Evolutionary conservation across 192 early-diverging fungal species (phyloP), one percentile per base, ranked within the genome.

Genomic region (Linderina pennispora): DNA sequence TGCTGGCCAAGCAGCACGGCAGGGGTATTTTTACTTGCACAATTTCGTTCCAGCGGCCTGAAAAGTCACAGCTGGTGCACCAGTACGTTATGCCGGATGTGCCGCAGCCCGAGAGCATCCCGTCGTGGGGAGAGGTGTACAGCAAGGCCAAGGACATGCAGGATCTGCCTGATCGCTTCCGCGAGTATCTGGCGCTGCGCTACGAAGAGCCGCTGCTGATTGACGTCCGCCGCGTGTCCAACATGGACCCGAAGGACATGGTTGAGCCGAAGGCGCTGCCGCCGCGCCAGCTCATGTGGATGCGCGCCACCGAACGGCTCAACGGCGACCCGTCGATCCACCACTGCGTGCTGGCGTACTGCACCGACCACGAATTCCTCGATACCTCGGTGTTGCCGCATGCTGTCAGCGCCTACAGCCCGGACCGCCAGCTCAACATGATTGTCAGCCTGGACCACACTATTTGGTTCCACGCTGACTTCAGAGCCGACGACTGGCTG

Each of bases 401-500:
- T 25, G 38, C 18, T 9, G 15, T 50, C 11, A 43, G 24, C n/a
- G 15, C 16, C 13, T 25, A 23, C 17, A 31, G 20, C 1, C 19
- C 33, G 36, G 19, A 19, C 17, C 15, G 38, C 8, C 36, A 26
- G 8, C 15, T 50, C 21, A 17, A 14, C 19, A 75, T 76, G 70
- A 70, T 77, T 72, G 80, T 71, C 0, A 67, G 60, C 2, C 58
- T 82, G 33, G 77, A 79, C 46, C 75, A 78, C 40, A 61, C 67
- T 8, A 75, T 83, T 46, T 91, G 84, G 84, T 91, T 89, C 70
- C 85, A 91, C 50, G 56, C 63, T 23, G 72, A 77, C 0, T 84
- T 84, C 56, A 49, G 81, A 24, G 80, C 85, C 16, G 86, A 91
- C 55, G 84, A 91, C 38, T 91, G 89, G 84, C 58, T 86, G 19